Evolutionary conservation across 371 early-diverging fungal genomes (phyloP).

Genomic region (Choanephora cucurbitarum): DNA sequence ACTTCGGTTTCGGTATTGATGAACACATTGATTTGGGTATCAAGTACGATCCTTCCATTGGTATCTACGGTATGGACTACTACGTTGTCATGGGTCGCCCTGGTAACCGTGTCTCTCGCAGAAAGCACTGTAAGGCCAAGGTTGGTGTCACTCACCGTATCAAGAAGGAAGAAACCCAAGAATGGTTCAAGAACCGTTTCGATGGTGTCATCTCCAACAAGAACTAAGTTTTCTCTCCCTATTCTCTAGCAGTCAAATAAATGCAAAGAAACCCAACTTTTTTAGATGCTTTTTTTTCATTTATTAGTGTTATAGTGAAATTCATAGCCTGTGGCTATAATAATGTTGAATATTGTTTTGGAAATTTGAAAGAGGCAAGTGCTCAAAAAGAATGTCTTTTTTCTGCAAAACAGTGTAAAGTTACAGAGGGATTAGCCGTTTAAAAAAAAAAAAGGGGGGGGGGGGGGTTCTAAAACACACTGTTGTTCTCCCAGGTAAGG

Average conservation of each 20-base stretch:
- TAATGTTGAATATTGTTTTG: no score
- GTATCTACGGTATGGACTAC: slow-evolving; percentile 99
- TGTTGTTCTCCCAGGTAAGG: no score
- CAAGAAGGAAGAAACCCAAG: slow-evolving; percentile 83
- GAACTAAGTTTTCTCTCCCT: slow-evolving; percentile 14
- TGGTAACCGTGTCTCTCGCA: slow-evolving; percentile 95
- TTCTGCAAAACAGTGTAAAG: no score
- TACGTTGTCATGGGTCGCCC: slow-evolving; percentile 98
- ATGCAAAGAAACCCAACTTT: no score
- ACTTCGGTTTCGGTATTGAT: slow-evolving; percentile 99
- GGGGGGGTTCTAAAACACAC: no score
- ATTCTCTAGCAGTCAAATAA: background rate
- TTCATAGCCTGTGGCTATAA: no score
- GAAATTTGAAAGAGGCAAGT: no score
- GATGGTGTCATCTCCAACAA: slow-evolving; percentile 90
- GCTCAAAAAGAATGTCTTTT: no score
- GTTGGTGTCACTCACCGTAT: slow-evolving; percentile 96
- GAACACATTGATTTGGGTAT: slow-evolving; percentile 99
- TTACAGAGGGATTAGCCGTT: no score
- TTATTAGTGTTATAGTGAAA: no score
- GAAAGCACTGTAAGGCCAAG: slow-evolving; percentile 88
- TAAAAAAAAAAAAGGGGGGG: no score
- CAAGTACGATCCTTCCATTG: slow-evolving; percentile 99
- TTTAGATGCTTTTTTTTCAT: no score
- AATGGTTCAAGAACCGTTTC: slow-evolving; percentile 90